Evolutionary conservation across 2,329 filamentous ascomycete species (phyloP).

Genomic region (Coniochaeta sp.): DNA sequence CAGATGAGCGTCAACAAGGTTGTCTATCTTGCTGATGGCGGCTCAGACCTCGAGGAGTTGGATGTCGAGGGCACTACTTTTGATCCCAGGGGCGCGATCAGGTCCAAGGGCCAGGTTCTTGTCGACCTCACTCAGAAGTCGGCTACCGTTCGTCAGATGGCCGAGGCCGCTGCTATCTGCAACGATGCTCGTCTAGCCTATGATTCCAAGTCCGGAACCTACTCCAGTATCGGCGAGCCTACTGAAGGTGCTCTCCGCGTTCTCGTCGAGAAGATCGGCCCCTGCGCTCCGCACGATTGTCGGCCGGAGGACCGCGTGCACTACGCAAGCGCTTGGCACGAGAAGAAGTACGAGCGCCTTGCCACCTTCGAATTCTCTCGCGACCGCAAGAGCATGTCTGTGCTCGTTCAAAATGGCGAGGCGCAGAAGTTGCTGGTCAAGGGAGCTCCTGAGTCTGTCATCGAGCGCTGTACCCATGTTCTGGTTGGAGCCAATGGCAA

Average conservation of each 20-base stretch:
- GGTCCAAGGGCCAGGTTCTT: slow-evolving; percentile 58
- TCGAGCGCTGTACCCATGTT: slow-evolving; percentile 83
- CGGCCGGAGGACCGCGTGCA: slow-evolving; percentile 62
- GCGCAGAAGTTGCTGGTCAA: slow-evolving; percentile 85
- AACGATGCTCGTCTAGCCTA: slow-evolving; percentile 83
- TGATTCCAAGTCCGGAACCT: slow-evolving; percentile 66
- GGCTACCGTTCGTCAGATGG: slow-evolving; percentile 71
- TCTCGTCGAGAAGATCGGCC: slow-evolving; percentile 90
- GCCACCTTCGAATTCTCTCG: slow-evolving; percentile 95
- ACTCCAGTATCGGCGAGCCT: slow-evolving; percentile 82
- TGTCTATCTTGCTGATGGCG: slow-evolving; percentile 70
- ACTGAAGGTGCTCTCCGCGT: slow-evolving; percentile 91
- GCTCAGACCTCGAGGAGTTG: slow-evolving; percentile 71
- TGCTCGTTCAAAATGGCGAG: slow-evolving; percentile 66
- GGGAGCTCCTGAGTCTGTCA: slow-evolving; percentile 88
- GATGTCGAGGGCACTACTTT: slow-evolving; percentile 92
- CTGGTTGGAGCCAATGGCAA: slow-evolving; percentile 73
- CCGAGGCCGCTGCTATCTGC: slow-evolving; percentile 67
- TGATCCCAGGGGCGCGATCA: slow-evolving; percentile 70
- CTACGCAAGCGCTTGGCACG: slow-evolving; percentile 78
- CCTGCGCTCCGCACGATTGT: slow-evolving; percentile 53
- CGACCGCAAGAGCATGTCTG: slow-evolving; percentile 99
- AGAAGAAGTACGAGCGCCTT: slow-evolving; percentile 64
- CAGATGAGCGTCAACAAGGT: slow-evolving; percentile 98
- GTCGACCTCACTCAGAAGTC: slow-evolving; percentile 64